phyloP scores from a whole-genome alignment of 306 rosid species.

The Cucurbita maxima region DNA sequence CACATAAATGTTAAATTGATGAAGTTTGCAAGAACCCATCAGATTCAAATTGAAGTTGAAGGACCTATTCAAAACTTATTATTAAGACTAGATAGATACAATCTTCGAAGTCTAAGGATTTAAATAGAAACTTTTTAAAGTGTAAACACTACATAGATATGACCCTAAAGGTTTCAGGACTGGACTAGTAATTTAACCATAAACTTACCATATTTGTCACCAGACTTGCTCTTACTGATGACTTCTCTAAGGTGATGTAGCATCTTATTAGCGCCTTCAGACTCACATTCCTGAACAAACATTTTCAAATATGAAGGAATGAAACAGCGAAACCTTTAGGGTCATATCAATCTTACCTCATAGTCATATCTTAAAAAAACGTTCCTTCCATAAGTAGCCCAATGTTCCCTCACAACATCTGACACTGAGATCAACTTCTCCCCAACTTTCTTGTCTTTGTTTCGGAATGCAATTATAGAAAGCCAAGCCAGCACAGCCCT shows the following conservation, averaged over 20 bases:
- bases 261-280: conserved; percentile 86
- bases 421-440: conserved; percentile 76
- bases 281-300: conserved; percentile 72
- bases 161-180: background rate
- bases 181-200: background rate
- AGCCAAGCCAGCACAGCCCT: conserved; percentile 99
- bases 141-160: background rate
- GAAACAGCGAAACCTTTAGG: background rate
- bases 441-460: conserved; percentile 72
- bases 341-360: conserved; percentile 31
- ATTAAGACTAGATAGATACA: background rate
- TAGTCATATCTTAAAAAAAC: conserved; percentile 94
- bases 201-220: conserved; percentile 71
- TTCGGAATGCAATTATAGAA: conserved; percentile 68
- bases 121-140: background rate
- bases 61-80: background rate
- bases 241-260: conserved; percentile 50
- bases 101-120: background rate
- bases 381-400: conserved; percentile 91
- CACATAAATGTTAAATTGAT: background rate
- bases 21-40: background rate
- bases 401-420: conserved; percentile 68
- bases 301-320: background rate
- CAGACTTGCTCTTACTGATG: conserved; percentile 50
- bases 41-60: background rate